Conservation (phyloP, 1,284 basidiomycete species). For the Thelephora terrestris region DNA sequence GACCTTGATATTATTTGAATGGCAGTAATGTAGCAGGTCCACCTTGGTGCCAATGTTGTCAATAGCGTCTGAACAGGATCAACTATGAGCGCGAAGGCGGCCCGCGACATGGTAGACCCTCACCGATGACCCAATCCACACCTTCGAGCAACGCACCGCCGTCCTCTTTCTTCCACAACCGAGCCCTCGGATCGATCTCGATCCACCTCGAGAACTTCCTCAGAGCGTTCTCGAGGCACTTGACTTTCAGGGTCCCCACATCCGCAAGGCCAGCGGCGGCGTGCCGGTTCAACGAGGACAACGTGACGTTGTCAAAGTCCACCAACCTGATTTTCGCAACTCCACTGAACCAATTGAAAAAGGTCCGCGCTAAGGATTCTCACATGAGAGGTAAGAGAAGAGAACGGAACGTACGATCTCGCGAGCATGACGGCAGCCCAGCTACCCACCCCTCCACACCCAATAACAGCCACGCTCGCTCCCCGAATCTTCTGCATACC, state of each 20-base stretch:
- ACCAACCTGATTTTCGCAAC: constrained; percentile 65
- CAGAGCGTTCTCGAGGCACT: constrained; percentile 66
- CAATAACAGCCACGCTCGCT: constrained; percentile 80
- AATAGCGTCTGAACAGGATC: constrained; percentile 65
- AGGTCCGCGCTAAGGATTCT: no score
- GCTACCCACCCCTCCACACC: constrained; percentile 94
- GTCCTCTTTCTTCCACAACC: constrained; percentile 76
- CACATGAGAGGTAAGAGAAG: neutral
- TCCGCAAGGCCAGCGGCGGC: constrained; percentile 87
- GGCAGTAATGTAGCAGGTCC: constrained; percentile 78
- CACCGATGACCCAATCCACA: constrained; percentile 85
- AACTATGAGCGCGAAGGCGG: constrained; percentile 8
- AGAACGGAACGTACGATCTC: constrained; percentile 52
- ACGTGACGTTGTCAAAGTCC: constrained; percentile 90
- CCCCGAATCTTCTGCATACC: constrained; percentile 75
- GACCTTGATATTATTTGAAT: constrained; percentile 66
- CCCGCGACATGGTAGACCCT: constrained; percentile 12
- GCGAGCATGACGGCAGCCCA: constrained; percentile 94
- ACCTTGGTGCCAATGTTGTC: constrained; percentile 97
- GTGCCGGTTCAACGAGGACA: constrained; percentile 90
- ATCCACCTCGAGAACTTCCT: constrained; percentile 62
- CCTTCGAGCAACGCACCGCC: constrained; percentile 66
- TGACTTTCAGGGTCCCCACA: constrained; percentile 94
- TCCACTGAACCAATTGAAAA: constrained; percentile 35
- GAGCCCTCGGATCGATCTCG: constrained; percentile 73